Percentiles rank a stretch among this genome's conserved stretches.
phyloP scores from a whole-genome alignment of 208 protist species.

The Tritrichomonas foetus region DNA sequence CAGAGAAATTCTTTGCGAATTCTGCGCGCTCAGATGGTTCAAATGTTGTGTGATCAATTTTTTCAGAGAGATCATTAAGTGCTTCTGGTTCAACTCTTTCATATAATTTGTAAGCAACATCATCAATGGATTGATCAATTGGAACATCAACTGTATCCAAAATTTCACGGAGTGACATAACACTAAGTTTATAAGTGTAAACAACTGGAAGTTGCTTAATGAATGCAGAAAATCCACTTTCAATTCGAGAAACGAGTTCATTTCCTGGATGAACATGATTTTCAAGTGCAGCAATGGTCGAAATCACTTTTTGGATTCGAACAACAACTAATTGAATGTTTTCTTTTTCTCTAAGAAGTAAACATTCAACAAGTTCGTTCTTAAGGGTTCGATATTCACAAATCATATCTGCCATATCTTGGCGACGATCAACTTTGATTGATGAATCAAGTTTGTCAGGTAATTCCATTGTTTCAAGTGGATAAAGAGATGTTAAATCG shows the following conservation, averaged over 20 bases:
- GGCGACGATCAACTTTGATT: neutral
- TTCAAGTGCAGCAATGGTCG: neutral
- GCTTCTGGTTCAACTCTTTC: neutral
- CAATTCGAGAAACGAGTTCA: neutral
- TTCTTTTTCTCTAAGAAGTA: neutral
- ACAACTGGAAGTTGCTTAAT: neutral
- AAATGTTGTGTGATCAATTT: neutral
- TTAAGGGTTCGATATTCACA: neutral
- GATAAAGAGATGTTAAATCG: neutral
- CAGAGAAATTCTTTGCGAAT: neutral
- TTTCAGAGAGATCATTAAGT: neutral
- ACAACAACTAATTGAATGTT: no score
- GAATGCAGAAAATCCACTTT: neutral
- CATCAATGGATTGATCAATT: neutral
- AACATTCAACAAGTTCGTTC: neutral
- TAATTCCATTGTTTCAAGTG: neutral
- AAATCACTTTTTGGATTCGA: neutral
- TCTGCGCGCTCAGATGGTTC: neutral
- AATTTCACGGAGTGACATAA: neutral
- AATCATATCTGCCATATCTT: neutral
- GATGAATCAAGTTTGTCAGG: neutral
- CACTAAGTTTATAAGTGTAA: neutral
- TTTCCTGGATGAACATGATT: neutral
- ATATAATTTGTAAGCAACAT: neutral
- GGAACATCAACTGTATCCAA: neutral